phyloP scores from a whole-genome alignment of 192 early-diverging fungal genomes.

The Coemansia sp. region DNA sequence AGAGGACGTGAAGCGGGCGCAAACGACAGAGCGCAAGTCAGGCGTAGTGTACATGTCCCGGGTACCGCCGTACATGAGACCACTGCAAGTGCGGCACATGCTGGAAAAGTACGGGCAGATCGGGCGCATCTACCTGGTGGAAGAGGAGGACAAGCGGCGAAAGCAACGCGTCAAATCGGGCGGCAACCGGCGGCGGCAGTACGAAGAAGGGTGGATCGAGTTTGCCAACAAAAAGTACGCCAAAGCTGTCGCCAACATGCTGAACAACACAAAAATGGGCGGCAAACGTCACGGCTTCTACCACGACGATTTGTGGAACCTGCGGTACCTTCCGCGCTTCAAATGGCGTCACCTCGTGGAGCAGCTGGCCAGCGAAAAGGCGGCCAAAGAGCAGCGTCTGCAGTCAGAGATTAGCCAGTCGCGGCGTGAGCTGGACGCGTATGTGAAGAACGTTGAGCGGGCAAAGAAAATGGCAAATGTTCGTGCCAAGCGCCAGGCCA shows the following conservation, averaged over 20 bases:
- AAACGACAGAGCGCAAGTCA: constrained; percentile 58
- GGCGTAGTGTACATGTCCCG: constrained; percentile 91
- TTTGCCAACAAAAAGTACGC: constrained; percentile 92
- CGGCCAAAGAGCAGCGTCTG: constrained; percentile 76
- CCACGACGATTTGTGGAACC: constrained; percentile 96
- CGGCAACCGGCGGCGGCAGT: constrained; percentile 82
- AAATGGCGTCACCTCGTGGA: constrained; percentile 96
- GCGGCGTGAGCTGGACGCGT: constrained; percentile 82
- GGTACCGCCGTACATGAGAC: constrained; percentile 93
- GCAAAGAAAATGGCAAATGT: constrained; percentile 85
- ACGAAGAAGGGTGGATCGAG: constrained; percentile 96
- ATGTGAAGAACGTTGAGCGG: constrained; percentile 82
- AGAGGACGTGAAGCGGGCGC: constrained; percentile 58
- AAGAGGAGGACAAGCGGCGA: constrained; percentile 75
- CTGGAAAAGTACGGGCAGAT: constrained; percentile 74
- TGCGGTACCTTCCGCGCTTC: constrained; percentile 93
- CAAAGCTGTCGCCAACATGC: constrained; percentile 65
- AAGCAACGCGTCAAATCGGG: constrained; percentile 82
- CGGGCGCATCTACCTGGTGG: constrained; percentile 81
- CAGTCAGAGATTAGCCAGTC: constrained; percentile 81
- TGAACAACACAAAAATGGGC: constrained; percentile 84
- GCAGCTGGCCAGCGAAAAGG: constrained; percentile 78
- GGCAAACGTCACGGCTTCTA: constrained; percentile 83
- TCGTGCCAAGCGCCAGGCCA: constrained; percentile 62
- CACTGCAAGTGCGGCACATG: constrained; percentile 72